Conservation (phyloP, 257 asterid species). For the Thymus quinquecostatus region DNA sequence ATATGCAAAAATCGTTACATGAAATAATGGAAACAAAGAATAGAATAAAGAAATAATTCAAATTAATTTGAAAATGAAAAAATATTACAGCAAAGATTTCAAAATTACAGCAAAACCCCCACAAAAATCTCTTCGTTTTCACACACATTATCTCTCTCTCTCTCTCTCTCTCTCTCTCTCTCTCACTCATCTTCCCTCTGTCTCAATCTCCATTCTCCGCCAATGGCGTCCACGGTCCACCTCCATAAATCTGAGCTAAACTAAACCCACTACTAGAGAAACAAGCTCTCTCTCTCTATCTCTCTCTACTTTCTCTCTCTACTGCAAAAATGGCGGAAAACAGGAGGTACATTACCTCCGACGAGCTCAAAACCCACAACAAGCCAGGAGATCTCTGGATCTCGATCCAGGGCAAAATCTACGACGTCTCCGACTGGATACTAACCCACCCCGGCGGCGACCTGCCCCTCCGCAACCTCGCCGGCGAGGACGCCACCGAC, state of each 20-base stretch:
- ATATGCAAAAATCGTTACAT: no score
- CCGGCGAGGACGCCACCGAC: slow-evolving; percentile 90
- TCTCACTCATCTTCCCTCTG: no score
- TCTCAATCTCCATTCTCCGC: not conserved
- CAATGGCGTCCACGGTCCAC: not conserved
- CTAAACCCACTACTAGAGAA: not conserved
- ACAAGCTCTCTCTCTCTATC: not conserved
- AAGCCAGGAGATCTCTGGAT: slow-evolving; percentile 87
- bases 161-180: no score
- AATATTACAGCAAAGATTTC: not conserved
- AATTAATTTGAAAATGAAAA: not conserved
- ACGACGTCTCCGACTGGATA: slow-evolving; percentile 83
- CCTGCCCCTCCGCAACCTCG: slow-evolving; percentile 68
- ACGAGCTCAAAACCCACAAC: slow-evolving; percentile 75
- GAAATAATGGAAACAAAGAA: no score
- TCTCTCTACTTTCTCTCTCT: slow-evolving; percentile 7
- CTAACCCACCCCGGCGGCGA: slow-evolving; percentile 87
- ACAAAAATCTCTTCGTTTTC: not conserved
- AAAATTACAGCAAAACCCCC: not conserved
- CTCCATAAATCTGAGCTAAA: not conserved
- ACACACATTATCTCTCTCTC: no score
- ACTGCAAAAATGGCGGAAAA: slow-evolving; percentile 49
- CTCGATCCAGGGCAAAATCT: slow-evolving; percentile 85
- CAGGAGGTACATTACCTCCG: slow-evolving; percentile 61
- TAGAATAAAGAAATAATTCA: no score